phyloP scores from a whole-genome alignment of 2,329 filamentous ascomycete species.

The Xylariales sp. region DNA sequence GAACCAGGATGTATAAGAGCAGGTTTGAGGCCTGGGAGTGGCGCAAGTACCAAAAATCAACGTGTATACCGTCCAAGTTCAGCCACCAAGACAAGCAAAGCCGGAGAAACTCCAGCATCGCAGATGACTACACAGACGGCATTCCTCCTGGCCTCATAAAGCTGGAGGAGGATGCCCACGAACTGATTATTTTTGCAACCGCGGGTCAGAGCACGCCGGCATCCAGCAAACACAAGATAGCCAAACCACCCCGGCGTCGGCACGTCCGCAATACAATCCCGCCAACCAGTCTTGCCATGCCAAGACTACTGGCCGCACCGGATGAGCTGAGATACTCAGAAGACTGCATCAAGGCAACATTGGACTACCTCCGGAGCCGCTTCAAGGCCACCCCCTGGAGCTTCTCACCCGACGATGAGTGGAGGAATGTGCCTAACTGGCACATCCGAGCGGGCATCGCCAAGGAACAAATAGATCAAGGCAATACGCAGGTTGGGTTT shows the following conservation, averaged over 20 bases:
- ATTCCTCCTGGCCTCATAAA: no score
- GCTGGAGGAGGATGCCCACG: no score
- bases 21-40: not conserved
- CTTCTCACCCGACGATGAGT: not conserved
- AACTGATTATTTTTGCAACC: no score
- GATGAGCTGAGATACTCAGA: slow-evolving; percentile 2
- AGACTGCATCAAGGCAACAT: slow-evolving; percentile 3
- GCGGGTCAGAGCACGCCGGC: no score
- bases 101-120: no score
- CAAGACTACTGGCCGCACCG: not conserved
- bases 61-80: not conserved
- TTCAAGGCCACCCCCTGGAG: slow-evolving; percentile 1
- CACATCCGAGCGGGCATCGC: slow-evolving; percentile 2
- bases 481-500: slow-evolving; percentile 4
- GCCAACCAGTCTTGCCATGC: no score
- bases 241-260: no score
- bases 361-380: slow-evolving; percentile 3
- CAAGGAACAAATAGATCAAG: slow-evolving; percentile 4
- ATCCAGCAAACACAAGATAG: no score
- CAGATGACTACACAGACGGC: no score
- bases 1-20: slow-evolving; percentile 5
- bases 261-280: no score
- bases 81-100: no score
- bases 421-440: slow-evolving; percentile 1
- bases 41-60: not conserved